A percentile compares a stretch with the other conserved stretches of the same genome.
Conservation (phyloP, 2,329 filamentous ascomycete species). For the Stemphylium vesicarium region DNA sequence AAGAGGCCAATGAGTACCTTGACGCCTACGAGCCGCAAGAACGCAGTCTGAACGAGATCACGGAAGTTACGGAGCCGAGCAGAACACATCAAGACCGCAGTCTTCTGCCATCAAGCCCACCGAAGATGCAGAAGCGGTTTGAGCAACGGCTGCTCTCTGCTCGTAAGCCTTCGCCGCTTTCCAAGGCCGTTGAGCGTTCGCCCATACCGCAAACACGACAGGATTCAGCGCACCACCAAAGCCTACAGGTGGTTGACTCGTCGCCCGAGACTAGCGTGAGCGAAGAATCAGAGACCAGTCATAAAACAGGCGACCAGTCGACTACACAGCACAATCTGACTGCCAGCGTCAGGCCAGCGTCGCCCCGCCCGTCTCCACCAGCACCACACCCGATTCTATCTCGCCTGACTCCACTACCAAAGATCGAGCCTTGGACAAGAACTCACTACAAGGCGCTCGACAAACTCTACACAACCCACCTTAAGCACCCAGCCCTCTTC, state of each 20-base stretch:
- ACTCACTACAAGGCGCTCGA: conserved; percentile 50
- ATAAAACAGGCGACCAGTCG: conserved; percentile 6
- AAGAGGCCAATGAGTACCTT: conserved; percentile 43
- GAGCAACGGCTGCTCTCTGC: conserved; percentile 25
- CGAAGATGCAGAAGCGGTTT: conserved; percentile 24
- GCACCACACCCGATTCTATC: conserved; percentile 36
- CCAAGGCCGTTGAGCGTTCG: conserved; percentile 1
- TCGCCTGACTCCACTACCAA: conserved; percentile 39
- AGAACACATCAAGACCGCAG: conserved; percentile 26
- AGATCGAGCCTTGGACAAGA: conserved; percentile 48
- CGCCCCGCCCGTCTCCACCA: conserved; percentile 10
- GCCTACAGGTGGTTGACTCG: conserved; percentile 4
- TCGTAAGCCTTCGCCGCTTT: conserved; percentile 21
- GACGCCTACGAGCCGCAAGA: conserved; percentile 43
- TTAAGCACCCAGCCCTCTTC: conserved; percentile 42
- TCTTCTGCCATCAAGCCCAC: conserved; percentile 30
- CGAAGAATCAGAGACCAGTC: conserved; percentile 10
- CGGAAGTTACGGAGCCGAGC: conserved; percentile 45
- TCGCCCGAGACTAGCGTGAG: conserved; percentile 4
- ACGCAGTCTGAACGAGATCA: conserved; percentile 40
- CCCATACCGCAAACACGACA: background rate
- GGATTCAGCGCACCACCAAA: background rate
- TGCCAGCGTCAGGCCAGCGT: background rate
- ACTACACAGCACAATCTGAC: conserved; percentile 1
- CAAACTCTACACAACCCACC: conserved; percentile 41